A percentile compares a stretch with the other conserved stretches of the same genome.
phyloP scores from a whole-genome alignment of 306 rosid genomes.

The Elaeagnus macrophylla region DNA sequence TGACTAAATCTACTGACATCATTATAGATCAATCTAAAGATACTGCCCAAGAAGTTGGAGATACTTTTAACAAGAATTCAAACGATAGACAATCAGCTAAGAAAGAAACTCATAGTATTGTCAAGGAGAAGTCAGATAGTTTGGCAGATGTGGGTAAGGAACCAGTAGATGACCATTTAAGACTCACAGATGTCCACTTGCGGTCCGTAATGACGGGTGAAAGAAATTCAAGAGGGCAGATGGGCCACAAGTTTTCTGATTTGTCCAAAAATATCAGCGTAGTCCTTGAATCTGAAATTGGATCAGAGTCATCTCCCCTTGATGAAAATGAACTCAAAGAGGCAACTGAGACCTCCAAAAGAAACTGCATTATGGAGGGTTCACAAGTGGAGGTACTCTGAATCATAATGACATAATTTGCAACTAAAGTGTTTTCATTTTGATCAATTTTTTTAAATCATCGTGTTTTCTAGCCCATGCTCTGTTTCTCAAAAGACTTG shows the following conservation, averaged over 20 bases:
- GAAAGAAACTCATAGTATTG: constrained; percentile 29
- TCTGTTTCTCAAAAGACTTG: not conserved
- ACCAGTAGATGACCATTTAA: constrained; percentile 31
- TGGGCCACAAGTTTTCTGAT: constrained; percentile 42
- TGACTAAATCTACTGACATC: constrained; percentile 32
- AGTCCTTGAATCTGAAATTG: constrained; percentile 47
- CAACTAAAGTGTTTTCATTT: not conserved
- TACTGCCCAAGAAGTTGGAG: constrained; percentile 29
- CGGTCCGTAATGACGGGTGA: constrained; percentile 12
- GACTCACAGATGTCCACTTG: constrained; percentile 31
- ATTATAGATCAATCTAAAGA: constrained; percentile 32
- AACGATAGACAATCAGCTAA: constrained; percentile 29
- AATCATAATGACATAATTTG: constrained; percentile 1
- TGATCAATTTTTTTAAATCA: constrained; percentile 1
- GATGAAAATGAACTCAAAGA: constrained; percentile 29
- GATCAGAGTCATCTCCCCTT: constrained; percentile 28
- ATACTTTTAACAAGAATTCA: constrained; percentile 24
- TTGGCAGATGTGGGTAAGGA: constrained; percentile 26
- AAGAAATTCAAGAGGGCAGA: constrained; percentile 34
- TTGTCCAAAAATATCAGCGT: constrained; percentile 36
- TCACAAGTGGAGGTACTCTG: constrained; percentile 72
- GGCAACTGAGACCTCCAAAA: constrained; percentile 20
- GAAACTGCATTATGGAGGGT: constrained; percentile 57
- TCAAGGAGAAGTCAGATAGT: constrained; percentile 30
- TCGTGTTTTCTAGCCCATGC: not conserved